Base-by-base conservation (phyloP, 345 rosid genomes). In the Ceriops zippeliana region DNA sequence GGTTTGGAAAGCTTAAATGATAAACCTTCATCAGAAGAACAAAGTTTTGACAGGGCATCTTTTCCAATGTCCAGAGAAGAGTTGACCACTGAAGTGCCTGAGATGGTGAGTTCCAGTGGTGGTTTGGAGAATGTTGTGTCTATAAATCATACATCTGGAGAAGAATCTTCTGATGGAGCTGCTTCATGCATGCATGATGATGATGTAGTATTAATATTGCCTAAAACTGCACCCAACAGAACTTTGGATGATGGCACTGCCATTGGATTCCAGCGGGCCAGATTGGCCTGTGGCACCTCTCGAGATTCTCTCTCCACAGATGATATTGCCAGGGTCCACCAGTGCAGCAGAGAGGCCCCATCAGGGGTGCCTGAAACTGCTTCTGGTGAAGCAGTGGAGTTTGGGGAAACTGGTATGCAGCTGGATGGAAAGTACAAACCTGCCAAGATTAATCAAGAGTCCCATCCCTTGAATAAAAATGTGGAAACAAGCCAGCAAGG, bases 281-380 rank as follows among this genome's bases (percentile, higher is more conserved):
- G 17, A 24, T 52, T 30, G 15, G 58, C 38, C 15, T 31, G 47
- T 61, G 32, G 38, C 58, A 8, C 5, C 47, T 31, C 46, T 71
- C 20, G 47, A 17, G 64, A 58, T 32, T n/a, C 49, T 22, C 22
- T 7, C 47, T 5, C 37, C 15, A 3, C 59, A 56, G 24, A 30
- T 31, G 26, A 56, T 13, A 31, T 7, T 27, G 49, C 57, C 53
- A 37, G 49, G 4, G 34, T 19, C n/a, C 15, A 15, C 65, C 31
- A 31, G 63, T 71, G 65, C 71, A 66, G 68, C 62, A 67, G 67
- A 77, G 83, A 78, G 71, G 75, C 63, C 75, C 70, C 58, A 54
- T 69, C 52, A 19, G 71, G 7, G 35, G 60, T 60, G 59, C 28
- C 52, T 60, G 80, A 69, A 73, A 66, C 58, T 71, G 67, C 62